These are phyloP conservation scores for Zygosaccharomyces pseudorouxii DNA, from an alignment of 805 yeast species.

Conservation along the genomic window DNA sequence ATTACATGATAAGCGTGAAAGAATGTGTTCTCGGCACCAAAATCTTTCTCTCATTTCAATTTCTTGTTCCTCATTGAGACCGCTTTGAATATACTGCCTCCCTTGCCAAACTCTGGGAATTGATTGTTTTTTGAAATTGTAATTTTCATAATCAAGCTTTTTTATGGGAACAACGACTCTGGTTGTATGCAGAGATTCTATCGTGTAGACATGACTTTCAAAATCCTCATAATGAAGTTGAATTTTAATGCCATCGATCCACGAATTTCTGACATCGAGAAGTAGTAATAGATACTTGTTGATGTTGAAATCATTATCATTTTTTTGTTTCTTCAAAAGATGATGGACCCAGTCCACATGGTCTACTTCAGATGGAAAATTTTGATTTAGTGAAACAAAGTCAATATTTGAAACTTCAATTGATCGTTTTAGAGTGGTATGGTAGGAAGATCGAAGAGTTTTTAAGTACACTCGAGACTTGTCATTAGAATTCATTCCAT, in stretches of 20 bases:
- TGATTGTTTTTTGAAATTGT: constrained; percentile 33
- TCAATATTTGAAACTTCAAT: constrained; percentile 70
- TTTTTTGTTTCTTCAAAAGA: constrained; percentile 17
- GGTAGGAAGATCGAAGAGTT: constrained; percentile 23
- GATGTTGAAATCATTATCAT: constrained; percentile 27
- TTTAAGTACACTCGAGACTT: constrained; percentile 21
- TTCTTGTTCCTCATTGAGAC: constrained; percentile 52
- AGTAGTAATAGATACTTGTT: constrained; percentile 59
- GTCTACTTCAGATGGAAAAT: constrained; percentile 21
- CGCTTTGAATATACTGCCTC: constrained; percentile 58
- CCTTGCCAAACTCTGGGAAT: constrained; percentile 65
- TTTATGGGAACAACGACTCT: constrained; percentile 70
- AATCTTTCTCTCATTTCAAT: constrained; percentile 56
- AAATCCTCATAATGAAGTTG: constrained; percentile 35
- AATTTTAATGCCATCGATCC: constrained; percentile 54
- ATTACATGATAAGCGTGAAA: constrained; percentile 53
- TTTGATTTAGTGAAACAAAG: constrained; percentile 51
- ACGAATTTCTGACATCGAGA: constrained; percentile 75
- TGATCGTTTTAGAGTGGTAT: constrained; percentile 45
- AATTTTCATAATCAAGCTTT: constrained; percentile 42
- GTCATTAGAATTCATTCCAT: constrained; percentile 25
- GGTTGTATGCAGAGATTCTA: constrained; percentile 44
- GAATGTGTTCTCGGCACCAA: constrained; percentile 73
- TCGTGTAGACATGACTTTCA: constrained; percentile 19
- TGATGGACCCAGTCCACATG: constrained; percentile 30